A percentile compares a stretch with the other conserved stretches of the same genome.
phyloP scores from a whole-genome alignment of 305 asterid genomes.

The Lippia alba region DNA sequence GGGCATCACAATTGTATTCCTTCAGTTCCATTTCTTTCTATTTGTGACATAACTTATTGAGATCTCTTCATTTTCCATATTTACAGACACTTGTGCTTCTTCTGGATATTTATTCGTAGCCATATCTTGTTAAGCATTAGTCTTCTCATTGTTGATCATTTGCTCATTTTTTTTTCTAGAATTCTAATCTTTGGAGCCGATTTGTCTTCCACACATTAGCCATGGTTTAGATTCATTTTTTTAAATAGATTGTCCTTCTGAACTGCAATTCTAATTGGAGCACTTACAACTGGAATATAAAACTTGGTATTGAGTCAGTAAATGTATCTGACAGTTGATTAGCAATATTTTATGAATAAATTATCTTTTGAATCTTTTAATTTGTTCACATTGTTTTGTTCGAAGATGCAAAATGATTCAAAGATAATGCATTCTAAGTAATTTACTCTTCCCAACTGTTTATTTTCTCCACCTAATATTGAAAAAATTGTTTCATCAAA shows the following conservation, averaged over 20 bases:
- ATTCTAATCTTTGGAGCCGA: constrained; percentile 13
- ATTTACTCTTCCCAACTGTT: not conserved
- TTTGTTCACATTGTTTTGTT: not conserved
- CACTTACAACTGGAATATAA: constrained; percentile 11
- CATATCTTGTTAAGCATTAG: not conserved
- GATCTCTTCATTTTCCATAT: not conserved
- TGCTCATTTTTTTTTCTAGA: not conserved
- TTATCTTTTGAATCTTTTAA: not conserved
- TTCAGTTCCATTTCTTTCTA: too few relatives aligned
- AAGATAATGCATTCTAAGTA: not conserved
- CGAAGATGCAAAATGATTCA: not conserved
- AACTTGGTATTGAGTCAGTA: not conserved
- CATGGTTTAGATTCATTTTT: not conserved
- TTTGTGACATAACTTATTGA: too few relatives aligned
- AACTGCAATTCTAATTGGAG: not conserved
- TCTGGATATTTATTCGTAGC: not conserved
- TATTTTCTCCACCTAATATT: constrained; percentile 1
- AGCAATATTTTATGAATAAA: not conserved
- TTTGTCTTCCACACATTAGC: constrained; percentile 6
- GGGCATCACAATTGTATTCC: too few relatives aligned
- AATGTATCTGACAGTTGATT: not conserved
- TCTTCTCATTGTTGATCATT: not conserved
- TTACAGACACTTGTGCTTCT: not conserved
- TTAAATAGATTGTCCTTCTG: not conserved
- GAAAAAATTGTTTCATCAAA: not conserved